Evolutionary conservation across 257 asterid genomes (phyloP).

Genomic region (Penstemon barbatus): DNA sequence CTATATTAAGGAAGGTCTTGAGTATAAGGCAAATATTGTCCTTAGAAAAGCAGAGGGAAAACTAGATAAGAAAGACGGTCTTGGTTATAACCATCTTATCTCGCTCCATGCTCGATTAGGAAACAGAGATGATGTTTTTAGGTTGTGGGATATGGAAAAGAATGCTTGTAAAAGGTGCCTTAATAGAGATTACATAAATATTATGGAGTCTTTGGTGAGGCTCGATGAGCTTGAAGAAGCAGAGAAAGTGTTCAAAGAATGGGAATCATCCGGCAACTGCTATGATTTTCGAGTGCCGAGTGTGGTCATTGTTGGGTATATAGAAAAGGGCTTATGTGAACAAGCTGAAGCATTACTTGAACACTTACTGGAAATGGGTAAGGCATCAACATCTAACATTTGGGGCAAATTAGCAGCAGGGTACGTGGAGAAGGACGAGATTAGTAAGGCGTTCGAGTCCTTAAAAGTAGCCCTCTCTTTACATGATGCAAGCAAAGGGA

Average conservation of each 20-base stretch:
- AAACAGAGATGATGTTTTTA: constrained; percentile 55
- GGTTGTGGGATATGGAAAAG: constrained; percentile 66
- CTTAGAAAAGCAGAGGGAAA: constrained; percentile 64
- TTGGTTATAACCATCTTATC: constrained; percentile 68
- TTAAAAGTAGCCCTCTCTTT: constrained; percentile 49
- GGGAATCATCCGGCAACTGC: constrained; percentile 75
- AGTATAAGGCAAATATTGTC: constrained; percentile 48
- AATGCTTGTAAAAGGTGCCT: constrained; percentile 47
- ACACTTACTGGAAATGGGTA: constrained; percentile 42
- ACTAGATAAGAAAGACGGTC: constrained; percentile 52
- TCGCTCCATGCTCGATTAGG: constrained; percentile 66
- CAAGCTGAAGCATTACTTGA: constrained; percentile 63
- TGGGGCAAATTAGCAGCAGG: constrained; percentile 66
- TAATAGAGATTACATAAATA: constrained; percentile 61
- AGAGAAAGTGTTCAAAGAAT: constrained; percentile 56
- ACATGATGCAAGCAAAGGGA: constrained; percentile 29
- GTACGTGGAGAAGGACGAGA: constrained; percentile 52
- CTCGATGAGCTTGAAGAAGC: constrained; percentile 69
- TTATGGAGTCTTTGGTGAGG: constrained; percentile 65
- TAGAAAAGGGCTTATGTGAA: constrained; percentile 48
- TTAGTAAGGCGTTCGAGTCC: constrained; percentile 48
- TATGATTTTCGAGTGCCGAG: constrained; percentile 66
- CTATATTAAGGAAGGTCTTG: constrained; percentile 56
- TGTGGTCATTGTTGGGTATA: constrained; percentile 48
- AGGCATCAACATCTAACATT: constrained; percentile 37